Percentiles rank a stretch among this genome's conserved stretches.
Evolutionary conservation across 257 asterid species (phyloP).

Genomic region (Gentiana dahurica): DNA sequence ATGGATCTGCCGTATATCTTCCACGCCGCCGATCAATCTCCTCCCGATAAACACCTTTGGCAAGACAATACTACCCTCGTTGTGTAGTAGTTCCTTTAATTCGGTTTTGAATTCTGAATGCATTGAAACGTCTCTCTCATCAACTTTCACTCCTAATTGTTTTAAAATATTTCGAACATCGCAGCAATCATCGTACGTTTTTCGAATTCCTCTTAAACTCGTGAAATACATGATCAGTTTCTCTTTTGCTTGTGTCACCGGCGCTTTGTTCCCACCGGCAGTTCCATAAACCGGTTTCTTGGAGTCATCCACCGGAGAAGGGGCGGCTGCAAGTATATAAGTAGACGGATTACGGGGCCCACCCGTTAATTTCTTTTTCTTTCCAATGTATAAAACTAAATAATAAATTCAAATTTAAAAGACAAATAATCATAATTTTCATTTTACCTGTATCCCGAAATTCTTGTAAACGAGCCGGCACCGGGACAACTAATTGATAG

Average conservation of each 20-base stretch:
- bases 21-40: slow-evolving; percentile 69
- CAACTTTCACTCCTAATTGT: slow-evolving; percentile 63
- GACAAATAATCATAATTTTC: too few relatives aligned
- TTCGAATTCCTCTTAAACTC: slow-evolving; percentile 82
- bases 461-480: too few relatives aligned
- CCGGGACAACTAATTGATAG: slow-evolving; percentile 1
- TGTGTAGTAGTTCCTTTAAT: slow-evolving; percentile 39
- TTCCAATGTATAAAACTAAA: too few relatives aligned
- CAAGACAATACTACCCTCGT: slow-evolving; percentile 38
- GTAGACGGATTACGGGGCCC: too few relatives aligned
- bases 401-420: too few relatives aligned
- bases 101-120: slow-evolving; percentile 89
- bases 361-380: too few relatives aligned
- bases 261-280: slow-evolving; percentile 1
- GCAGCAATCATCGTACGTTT: slow-evolving; percentile 91
- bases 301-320: background rate
- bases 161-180: slow-evolving; percentile 61
- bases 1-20: slow-evolving; percentile 60
- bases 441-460: too few relatives aligned
- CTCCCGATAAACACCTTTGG: slow-evolving; percentile 63
- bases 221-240: slow-evolving; percentile 68
- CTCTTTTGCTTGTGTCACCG: slow-evolving; percentile 19
- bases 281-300: background rate
- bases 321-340: too few relatives aligned
- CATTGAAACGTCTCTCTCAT: slow-evolving; percentile 91